Percentiles rank a stretch among this genome's conserved stretches.
Conservation (phyloP, 495 filamentous ascomycete genomes). For the Annulohypoxylon stygium region DNA sequence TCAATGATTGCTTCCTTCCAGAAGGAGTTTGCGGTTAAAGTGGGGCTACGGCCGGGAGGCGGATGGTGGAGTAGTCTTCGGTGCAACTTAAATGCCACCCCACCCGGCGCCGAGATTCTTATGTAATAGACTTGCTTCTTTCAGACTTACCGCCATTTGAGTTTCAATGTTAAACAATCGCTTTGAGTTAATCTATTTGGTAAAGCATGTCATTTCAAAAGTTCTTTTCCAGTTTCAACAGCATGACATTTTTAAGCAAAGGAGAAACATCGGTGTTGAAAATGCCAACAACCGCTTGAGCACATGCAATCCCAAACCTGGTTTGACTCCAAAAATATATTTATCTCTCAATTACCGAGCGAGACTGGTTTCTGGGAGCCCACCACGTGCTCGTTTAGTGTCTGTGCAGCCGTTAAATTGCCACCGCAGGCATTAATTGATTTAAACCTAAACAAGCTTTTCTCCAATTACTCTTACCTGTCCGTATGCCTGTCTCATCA, state of each 20-base stretch:
- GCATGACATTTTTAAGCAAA: background rate
- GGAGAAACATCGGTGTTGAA: background rate
- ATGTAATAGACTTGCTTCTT: background rate
- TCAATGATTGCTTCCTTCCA: background rate
- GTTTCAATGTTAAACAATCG: background rate
- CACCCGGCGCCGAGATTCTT: constrained; percentile 2
- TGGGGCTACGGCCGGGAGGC: background rate
- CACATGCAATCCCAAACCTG: constrained; percentile 14
- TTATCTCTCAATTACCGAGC: constrained; percentile 22
- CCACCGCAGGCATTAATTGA: constrained; percentile 7
- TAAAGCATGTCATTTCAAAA: background rate
- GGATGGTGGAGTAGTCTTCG: background rate
- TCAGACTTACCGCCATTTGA: background rate
- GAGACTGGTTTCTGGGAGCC: background rate
- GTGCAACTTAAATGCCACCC: constrained; percentile 1
- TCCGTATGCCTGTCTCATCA: constrained; percentile 18
- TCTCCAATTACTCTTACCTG: constrained; percentile 21
- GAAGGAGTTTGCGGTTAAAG: background rate
- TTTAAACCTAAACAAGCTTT: background rate
- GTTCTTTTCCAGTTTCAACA: background rate
- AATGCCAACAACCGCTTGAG: background rate
- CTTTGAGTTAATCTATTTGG: background rate
- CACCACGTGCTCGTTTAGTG: constrained; percentile 2
- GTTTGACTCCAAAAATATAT: constrained; percentile 26
- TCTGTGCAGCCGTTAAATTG: background rate